A percentile compares a stretch with the other conserved stretches of the same genome.
phyloP scores from a whole-genome alignment of 1,284 basidiomycete species.

The Cutaneotrichosporon daszewskae region DNA sequence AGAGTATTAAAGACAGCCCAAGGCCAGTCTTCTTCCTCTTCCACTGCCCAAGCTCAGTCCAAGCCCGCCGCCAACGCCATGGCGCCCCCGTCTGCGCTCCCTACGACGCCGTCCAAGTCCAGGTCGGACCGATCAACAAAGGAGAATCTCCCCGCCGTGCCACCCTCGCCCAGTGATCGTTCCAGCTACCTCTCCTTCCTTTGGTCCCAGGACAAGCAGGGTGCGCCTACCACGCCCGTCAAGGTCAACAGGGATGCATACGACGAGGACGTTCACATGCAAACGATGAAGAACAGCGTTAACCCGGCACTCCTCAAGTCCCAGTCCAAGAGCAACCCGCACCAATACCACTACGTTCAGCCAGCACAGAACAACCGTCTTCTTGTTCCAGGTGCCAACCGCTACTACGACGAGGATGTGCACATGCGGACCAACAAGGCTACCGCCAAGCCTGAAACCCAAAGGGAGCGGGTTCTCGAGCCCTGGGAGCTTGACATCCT shows the following conservation, averaged over 20 bases:
- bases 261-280: slow-evolving; percentile 46
- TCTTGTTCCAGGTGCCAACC: slow-evolving; percentile 6
- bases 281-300: slow-evolving; percentile 43
- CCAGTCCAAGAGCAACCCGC: slow-evolving; percentile 49
- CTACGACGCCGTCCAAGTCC: slow-evolving; percentile 36
- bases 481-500: slow-evolving; percentile 79
- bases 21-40: slow-evolving; percentile 13
- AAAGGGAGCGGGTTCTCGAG: slow-evolving; percentile 50
- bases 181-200: slow-evolving; percentile 44
- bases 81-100: slow-evolving; percentile 17
- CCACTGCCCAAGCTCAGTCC: slow-evolving; percentile 9
- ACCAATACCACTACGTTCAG: slow-evolving; percentile 16
- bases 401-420: slow-evolving; percentile 29
- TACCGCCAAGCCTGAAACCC: slow-evolving; percentile 31
- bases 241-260: slow-evolving; percentile 8
- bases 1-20: slow-evolving; percentile 12
- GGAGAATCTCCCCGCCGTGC: slow-evolving; percentile 24
- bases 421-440: slow-evolving; percentile 39
- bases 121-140: slow-evolving; percentile 19
- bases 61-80: slow-evolving; percentile 5
- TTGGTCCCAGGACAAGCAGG: slow-evolving; percentile 28
- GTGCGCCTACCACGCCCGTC: slow-evolving; percentile 27
- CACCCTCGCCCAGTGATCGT: slow-evolving; percentile 17
- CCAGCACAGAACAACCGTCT: slow-evolving; percentile 16
- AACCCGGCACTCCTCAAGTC: slow-evolving; percentile 51